Base-by-base conservation (phyloP, 805 yeast genomes). In the Candida nitratophila region DNA sequence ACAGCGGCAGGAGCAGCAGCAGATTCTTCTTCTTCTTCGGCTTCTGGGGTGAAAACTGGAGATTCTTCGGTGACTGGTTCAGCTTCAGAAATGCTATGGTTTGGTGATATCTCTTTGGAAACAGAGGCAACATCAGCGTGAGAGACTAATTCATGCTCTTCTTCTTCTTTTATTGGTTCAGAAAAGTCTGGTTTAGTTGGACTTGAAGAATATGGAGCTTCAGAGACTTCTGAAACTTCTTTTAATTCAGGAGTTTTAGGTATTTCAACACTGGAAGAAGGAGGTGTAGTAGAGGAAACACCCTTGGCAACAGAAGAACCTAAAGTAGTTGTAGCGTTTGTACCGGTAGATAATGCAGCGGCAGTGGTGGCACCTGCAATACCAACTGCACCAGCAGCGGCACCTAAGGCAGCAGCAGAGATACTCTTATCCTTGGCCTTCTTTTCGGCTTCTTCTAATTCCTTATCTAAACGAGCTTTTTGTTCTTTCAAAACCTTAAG, bases 351-450 rank as follows among this genome's bases (percentile, higher is more conserved):
- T 7, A n/a, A 45, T 17, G 49, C 55, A 31, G 52, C 44, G 6
- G 53, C 55, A 19, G 46, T 52, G 40, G 42, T 47, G 8, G 46
- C 55, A 33, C 38, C 44, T 16, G 41, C 41, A 24, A 38, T 44
- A 14, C 47, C 54, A 34, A 33, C 47, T 45, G 53, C 50, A 22
- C 61, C 58, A 33, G 61, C 67, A 15, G 50, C 50, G 37, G 61
- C 68, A 48, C 52, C 55, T 33, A 42, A 36, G 3, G 12, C 24
- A 34, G 14, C 37, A 34, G 24, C 22, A 20, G 37, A 24, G 4
- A 64, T 65, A 43, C 64, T 68, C 50, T 59, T 64, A 47, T 66
- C 65, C 45, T 61, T 60, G 46, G 63, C 58, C 56, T 64, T 60
- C 50, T 63, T 61, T 37, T 59, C 62, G 44, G 62, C 64, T 54